Conservation (phyloP, 371 early-diverging fungal species). For the Polyrhizophydium stewartii region DNA sequence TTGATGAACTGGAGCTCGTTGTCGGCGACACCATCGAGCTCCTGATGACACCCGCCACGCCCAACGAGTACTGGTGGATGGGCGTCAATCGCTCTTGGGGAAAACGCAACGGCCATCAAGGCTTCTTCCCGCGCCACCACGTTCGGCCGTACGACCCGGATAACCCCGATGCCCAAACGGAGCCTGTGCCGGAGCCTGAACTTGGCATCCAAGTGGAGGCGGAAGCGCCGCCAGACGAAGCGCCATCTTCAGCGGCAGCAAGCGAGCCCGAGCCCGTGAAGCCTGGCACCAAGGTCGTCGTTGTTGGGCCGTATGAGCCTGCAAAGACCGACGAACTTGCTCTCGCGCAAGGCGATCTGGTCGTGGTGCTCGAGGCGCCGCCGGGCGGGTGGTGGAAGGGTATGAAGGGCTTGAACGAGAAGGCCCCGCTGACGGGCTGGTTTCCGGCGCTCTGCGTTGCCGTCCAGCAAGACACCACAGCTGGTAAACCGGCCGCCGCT, state of each 20-base stretch:
- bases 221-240: too few relatives aligned
- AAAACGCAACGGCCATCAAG: slow-evolving; percentile 37
- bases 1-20: slow-evolving; percentile 37
- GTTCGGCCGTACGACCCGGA: neutral
- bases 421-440: slow-evolving; percentile 42
- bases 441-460: too few relatives aligned
- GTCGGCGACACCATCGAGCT: slow-evolving; percentile 41
- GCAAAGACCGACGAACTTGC: slow-evolving; percentile 45
- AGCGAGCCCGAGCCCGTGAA: slow-evolving; percentile 23
- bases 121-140: slow-evolving; percentile 35
- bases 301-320: slow-evolving; percentile 22
- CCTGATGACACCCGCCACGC: slow-evolving; percentile 20
- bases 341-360: slow-evolving; percentile 31
- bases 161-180: neutral
- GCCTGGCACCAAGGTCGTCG: slow-evolving; percentile 40
- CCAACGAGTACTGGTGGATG: slow-evolving; percentile 39
- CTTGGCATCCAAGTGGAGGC: too few relatives aligned
- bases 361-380: slow-evolving; percentile 45
- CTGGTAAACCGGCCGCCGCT: neutral
- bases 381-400: slow-evolving; percentile 56
- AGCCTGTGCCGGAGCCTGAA: too few relatives aligned
- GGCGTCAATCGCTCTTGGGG: slow-evolving; percentile 44
- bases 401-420: slow-evolving; percentile 35
- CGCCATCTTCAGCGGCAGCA: too few relatives aligned
- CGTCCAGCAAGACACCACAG: too few relatives aligned